A percentile compares a stretch with the other conserved stretches of the same genome.
phyloP scores from a whole-genome alignment of 1,284 basidiomycete species.

The Pseudozyma hubeiensis region DNA sequence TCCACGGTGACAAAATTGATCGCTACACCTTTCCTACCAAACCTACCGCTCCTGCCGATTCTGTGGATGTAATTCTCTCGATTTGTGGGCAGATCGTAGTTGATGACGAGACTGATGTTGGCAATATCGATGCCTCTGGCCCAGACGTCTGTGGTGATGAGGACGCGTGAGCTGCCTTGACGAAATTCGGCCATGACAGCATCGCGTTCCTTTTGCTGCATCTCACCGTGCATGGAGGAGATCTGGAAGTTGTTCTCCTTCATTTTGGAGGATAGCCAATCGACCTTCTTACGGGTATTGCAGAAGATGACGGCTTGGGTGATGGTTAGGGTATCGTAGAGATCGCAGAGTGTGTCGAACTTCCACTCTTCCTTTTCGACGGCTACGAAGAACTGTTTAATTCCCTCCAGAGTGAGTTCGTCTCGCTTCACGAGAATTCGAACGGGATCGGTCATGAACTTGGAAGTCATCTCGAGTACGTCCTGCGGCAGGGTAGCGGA shows the following conservation, averaged over 20 bases:
- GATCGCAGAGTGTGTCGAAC: slow-evolving; percentile 96
- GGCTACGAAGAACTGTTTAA: slow-evolving; percentile 99
- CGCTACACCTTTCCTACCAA: slow-evolving; percentile 86
- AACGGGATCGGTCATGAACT: slow-evolving; percentile 99
- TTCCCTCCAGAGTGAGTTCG: slow-evolving; percentile 97
- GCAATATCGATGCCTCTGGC: slow-evolving; percentile 98
- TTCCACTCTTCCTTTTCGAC: slow-evolving; percentile 99
- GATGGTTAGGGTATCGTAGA: slow-evolving; percentile 97
- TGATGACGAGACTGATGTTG: slow-evolving; percentile 97
- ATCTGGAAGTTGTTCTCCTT: slow-evolving; percentile 73
- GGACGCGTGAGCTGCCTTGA: slow-evolving; percentile 75
- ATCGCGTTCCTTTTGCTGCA: slow-evolving; percentile 98
- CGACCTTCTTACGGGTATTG: slow-evolving; percentile 98
- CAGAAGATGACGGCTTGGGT: slow-evolving; percentile 99
- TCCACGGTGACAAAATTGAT: slow-evolving; percentile 77
- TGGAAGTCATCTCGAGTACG: slow-evolving; percentile 99
- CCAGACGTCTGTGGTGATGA: slow-evolving; percentile 82
- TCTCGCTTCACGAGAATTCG: slow-evolving; percentile 99
- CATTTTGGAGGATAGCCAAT: slow-evolving; percentile 99
- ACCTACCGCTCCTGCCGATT: slow-evolving; percentile 93
- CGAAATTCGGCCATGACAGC: slow-evolving; percentile 99
- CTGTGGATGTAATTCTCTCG: slow-evolving; percentile 96
- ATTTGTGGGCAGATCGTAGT: slow-evolving; percentile 85
- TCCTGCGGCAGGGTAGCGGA: slow-evolving; percentile 97
- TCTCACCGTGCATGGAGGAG: slow-evolving; percentile 83